Conservation (phyloP, 1,284 basidiomycete species). For the Ustilago cynodontis region DNA sequence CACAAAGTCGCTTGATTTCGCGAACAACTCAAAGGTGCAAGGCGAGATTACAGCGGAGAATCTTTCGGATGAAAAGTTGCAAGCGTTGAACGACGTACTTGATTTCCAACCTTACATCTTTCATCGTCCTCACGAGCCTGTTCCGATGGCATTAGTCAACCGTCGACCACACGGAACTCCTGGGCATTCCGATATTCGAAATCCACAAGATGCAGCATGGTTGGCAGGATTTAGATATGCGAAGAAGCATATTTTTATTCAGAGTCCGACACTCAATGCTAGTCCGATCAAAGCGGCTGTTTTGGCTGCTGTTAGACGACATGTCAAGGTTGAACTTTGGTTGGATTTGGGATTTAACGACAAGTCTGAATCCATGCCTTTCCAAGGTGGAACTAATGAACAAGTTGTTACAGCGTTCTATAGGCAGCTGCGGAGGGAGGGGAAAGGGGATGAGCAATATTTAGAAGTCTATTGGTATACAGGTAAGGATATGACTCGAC, state of each 20-base stretch:
- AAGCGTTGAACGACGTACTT: slow-evolving; percentile 49
- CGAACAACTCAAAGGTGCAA: slow-evolving; percentile 67
- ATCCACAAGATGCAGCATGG: slow-evolving; percentile 82
- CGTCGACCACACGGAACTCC: slow-evolving; percentile 78
- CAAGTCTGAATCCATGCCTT: slow-evolving; percentile 78
- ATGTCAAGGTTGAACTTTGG: slow-evolving; percentile 75
- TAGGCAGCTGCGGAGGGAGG: slow-evolving; percentile 61
- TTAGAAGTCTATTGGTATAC: slow-evolving; percentile 78
- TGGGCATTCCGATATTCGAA: slow-evolving; percentile 75
- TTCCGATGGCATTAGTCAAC: slow-evolving; percentile 81
- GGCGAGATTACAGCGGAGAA: slow-evolving; percentile 62
- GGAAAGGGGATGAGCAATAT: slow-evolving; percentile 71
- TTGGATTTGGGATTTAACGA: slow-evolving; percentile 71
- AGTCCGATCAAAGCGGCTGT: slow-evolving; percentile 77
- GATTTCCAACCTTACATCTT: slow-evolving; percentile 66
- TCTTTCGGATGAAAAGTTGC: slow-evolving; percentile 29
- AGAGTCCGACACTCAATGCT: slow-evolving; percentile 79
- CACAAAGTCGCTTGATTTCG: slow-evolving; percentile 66
- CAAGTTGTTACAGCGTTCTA: slow-evolving; percentile 79
- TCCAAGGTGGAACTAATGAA: slow-evolving; percentile 84
- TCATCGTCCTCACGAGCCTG: slow-evolving; percentile 71
- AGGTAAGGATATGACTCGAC: slow-evolving; percentile 79
- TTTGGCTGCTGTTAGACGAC: slow-evolving; percentile 76
- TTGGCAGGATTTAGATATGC: slow-evolving; percentile 80
- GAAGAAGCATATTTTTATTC: slow-evolving; percentile 78